Conservation (phyloP, 345 rosid genomes). For the Heritiera fomes region DNA sequence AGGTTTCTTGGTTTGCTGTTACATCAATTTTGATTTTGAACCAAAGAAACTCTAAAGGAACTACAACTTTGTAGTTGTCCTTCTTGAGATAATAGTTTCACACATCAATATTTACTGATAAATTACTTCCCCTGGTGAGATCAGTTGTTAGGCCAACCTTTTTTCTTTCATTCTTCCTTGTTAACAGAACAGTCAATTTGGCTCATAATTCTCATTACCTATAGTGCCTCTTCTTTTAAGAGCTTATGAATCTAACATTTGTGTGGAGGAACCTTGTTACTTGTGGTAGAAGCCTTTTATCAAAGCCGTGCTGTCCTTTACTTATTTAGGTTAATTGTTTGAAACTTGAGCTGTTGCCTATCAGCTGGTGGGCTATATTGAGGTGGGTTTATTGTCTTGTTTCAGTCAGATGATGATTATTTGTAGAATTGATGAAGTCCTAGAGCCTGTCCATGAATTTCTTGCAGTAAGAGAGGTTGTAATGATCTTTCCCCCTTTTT, state of each 20-base stretch:
- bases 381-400: not conserved
- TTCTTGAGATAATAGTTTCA: not conserved
- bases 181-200: not conserved
- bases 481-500: not conserved
- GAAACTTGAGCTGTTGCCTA: not conserved
- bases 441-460: no score
- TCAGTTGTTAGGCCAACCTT: not conserved
- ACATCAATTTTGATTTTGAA: not conserved
- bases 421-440: not conserved
- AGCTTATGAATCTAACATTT: not conserved
- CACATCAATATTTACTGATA: not conserved
- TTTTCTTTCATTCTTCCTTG: not conserved
- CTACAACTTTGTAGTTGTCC: not conserved
- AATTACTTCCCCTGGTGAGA: not conserved
- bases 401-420: not conserved
- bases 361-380: not conserved
- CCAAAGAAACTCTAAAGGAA: not conserved
- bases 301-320: not conserved
- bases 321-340: not conserved
- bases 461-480: no score
- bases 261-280: not conserved
- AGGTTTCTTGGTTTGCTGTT: not conserved
- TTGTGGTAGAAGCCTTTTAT: not conserved
- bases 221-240: not conserved
- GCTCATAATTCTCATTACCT: not conserved